Evolutionary conservation across 495 filamentous ascomycete species (phyloP).

Genomic region (Aspergillus steynii): DNA sequence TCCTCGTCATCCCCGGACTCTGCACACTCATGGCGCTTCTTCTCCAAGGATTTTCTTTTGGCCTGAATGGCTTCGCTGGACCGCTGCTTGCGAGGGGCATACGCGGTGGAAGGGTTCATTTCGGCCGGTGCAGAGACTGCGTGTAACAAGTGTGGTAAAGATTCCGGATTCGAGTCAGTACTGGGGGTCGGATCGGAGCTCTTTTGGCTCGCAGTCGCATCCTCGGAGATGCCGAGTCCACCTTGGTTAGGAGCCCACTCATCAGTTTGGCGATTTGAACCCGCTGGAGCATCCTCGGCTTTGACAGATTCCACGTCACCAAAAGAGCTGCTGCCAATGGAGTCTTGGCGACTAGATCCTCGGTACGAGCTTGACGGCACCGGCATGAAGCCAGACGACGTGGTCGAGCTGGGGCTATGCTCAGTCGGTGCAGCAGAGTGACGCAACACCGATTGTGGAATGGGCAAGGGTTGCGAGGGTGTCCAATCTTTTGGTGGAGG

Average conservation of each 20-base stretch:
- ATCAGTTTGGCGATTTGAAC: slow-evolving; percentile 68
- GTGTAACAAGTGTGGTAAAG: slow-evolving; percentile 56
- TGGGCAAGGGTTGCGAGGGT: slow-evolving; percentile 49
- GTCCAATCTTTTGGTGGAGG: slow-evolving; percentile 59
- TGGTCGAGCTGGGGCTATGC: slow-evolving; percentile 83
- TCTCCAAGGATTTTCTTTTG: slow-evolving; percentile 75
- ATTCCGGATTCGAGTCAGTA: slow-evolving; percentile 27
- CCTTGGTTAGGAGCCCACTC: slow-evolving; percentile 71
- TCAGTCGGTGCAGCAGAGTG: slow-evolving; percentile 61
- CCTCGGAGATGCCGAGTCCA: slow-evolving; percentile 67
- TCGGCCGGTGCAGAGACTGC: slow-evolving; percentile 68
- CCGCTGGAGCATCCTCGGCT: slow-evolving; percentile 75
- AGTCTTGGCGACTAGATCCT: slow-evolving; percentile 78
- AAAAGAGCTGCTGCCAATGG: slow-evolving; percentile 81
- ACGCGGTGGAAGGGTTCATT: slow-evolving; percentile 49
- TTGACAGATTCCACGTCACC: slow-evolving; percentile 79
- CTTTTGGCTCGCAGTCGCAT: slow-evolving; percentile 25
- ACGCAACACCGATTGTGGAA: slow-evolving; percentile 61
- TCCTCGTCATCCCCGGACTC: slow-evolving; percentile 94
- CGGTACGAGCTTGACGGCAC: slow-evolving; percentile 72
- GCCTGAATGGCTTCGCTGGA: slow-evolving; percentile 78
- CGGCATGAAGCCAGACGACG: slow-evolving; percentile 71
- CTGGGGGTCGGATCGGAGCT: slow-evolving; percentile 31
- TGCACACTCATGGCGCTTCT: slow-evolving; percentile 70
- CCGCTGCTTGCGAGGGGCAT: slow-evolving; percentile 62